phyloP scores from a whole-genome alignment of 257 asterid genomes.

The Osmanthus fragrans region DNA sequence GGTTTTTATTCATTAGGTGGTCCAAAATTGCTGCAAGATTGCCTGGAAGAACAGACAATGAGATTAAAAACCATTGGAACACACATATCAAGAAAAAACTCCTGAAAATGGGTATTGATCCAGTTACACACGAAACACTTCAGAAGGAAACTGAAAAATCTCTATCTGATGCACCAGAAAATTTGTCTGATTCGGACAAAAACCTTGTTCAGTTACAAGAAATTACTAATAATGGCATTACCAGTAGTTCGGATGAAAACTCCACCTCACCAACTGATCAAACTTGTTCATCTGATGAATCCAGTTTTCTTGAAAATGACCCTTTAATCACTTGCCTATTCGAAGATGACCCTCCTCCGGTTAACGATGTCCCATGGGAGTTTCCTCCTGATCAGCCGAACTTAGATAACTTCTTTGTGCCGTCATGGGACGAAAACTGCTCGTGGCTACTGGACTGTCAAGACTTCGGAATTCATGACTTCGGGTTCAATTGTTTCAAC shows the following conservation, averaged over 20 bases:
- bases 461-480: constrained; percentile 82
- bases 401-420: neutral
- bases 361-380: constrained; percentile 43
- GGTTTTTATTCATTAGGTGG: constrained; percentile 49
- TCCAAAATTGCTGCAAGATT: constrained; percentile 84
- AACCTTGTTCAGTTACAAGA: constrained; percentile 13
- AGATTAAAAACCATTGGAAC: constrained; percentile 96
- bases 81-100: constrained; percentile 93
- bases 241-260: constrained; percentile 26
- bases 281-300: constrained; percentile 28
- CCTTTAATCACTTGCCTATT: constrained; percentile 53
- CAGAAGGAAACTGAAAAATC: constrained; percentile 32
- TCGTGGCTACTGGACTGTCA: constrained; percentile 71
- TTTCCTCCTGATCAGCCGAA: constrained; percentile 26
- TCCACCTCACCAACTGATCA: constrained; percentile 45
- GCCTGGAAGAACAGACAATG: constrained; percentile 93
- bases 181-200: constrained; percentile 24
- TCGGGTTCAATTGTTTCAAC: constrained; percentile 45
- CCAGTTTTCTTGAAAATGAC: constrained; percentile 39
- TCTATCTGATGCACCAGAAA: neutral
- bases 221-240: neutral
- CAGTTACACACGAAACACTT: constrained; percentile 78
- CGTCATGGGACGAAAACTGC: constrained; percentile 53
- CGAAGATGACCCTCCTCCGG: constrained; percentile 36
- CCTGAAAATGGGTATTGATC: constrained; percentile 85